Evolutionary conservation across 1,139 yeast species (phyloP), one percentile per base, ranked within the genome.

Genomic region (Kurtzmaniella quercitrusa): DNA sequence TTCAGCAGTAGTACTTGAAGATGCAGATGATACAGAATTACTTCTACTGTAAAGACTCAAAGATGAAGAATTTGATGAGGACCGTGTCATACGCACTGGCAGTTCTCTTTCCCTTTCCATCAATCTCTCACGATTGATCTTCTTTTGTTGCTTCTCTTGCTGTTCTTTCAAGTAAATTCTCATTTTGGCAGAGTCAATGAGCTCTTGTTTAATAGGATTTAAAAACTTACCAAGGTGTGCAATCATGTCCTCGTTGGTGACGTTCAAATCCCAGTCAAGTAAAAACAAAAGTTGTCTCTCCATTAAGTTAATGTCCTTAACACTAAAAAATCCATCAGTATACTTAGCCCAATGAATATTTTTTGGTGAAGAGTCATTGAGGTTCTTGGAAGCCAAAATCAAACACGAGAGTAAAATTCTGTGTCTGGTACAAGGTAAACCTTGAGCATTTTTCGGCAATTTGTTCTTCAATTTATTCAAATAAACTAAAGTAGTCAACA

Each of bases 291-390:
- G 68, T 62, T 85, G 93, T 61, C 89, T 78, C 64, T 85, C 94
- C 90, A 85, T 85, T 47, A 85, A 68, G 61, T 85, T 85, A 52
- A 85, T 81, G 59, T 85, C 94, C 50, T 81, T 81, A 44, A 74
- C 66, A 42, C 73, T 68, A 63, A 85, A 85, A 38, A 85, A 68
- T 1, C 87, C 89, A 54, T 85, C 90, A 16, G 91, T 82, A 62
- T 83, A 82, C 51, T 73, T 75, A 34, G 88, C 82, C 94, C 94
- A 85, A 62, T 85, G 90, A 52, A 71, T 69, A 63, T 85, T 85
- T 57, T 83, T 80, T 48, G 91, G 90, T 17, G 87, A 80, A 11
- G 85, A 79, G 58, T 85, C 94, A 62, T 85, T 85, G 66, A 82
- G 86, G 62, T 73, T 81, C 61, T 85, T 85, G 40, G 89, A 79